Evolutionary conservation across 345 rosid genomes (phyloP), one percentile per base, ranked within the genome.

Genomic region (Bruguiera sexangula): DNA sequence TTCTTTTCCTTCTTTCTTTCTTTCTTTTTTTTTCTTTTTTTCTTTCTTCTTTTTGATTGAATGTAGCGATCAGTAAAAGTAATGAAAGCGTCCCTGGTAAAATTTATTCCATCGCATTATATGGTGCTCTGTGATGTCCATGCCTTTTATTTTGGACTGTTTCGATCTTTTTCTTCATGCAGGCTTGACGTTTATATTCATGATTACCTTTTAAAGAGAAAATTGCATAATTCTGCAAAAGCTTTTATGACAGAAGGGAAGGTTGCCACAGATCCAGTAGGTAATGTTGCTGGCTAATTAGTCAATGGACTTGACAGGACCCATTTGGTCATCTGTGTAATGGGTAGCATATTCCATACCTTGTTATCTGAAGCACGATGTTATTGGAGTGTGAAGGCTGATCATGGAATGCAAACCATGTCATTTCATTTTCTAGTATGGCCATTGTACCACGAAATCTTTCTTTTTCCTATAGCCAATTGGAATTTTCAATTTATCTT

Each of bases 181-280:
- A 88, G 89, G 88, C 94, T 88, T 68, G 94, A 86, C 73, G 91
- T 88, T 21, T 88, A 88, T 71, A 88, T 88, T 75, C 83, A 86
- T 59, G 94, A 88, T 81, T 88, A 88, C 65, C 70, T 88, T 72
- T 66, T 88, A 78, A 88, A 88, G 80, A 83, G 86, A 61, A 88
- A 88, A 71, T 78, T 88, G 83, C 84, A 82, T 50, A 80, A 76
- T 67, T 85, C 88, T 66, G 94, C 94, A 1, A 85, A 88, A 67
- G 84, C 89, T 71, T 86, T 86, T 69, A 83, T 88, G 94, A 68
- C 81, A 1, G 91, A 88, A 73, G 91, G 89, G 73, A 88, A 86
- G 77, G 89, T 88, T 69, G 84, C 93, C 21, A 69, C 84, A 18
- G 86, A 88, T 72, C 90, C 89, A 69, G 90, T 86, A 71, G 89